Percentiles rank a stretch among this genome's conserved stretches.
These are phyloP conservation scores for Ceratocystis cubensis DNA, from an alignment of 2,329 filamentous ascomycete genomes.

Conservation along the genomic window DNA sequence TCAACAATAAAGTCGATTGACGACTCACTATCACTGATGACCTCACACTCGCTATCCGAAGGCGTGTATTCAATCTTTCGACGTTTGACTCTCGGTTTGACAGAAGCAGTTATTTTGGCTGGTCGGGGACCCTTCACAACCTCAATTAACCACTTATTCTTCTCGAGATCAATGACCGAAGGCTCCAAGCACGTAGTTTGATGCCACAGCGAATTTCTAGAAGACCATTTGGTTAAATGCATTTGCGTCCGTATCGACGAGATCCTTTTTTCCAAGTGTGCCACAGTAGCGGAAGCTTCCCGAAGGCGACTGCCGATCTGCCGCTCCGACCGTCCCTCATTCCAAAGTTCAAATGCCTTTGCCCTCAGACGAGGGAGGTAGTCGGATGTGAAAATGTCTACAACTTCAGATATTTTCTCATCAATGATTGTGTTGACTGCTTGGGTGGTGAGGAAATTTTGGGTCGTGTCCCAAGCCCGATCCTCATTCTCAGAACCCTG, in stretches of 20 bases:
- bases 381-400: constrained; percentile 12
- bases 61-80: constrained; percentile 12
- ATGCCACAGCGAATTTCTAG: constrained; percentile 37
- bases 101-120: background rate
- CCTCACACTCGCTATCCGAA: constrained; percentile 36
- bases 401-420: constrained; percentile 13
- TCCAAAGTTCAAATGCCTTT: constrained; percentile 20
- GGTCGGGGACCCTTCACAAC: constrained; percentile 32
- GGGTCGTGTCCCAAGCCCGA: constrained; percentile 22
- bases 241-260: constrained; percentile 44
- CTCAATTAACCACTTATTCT: constrained; percentile 38
- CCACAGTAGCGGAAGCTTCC: constrained; percentile 32
- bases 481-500: constrained; percentile 32
- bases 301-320: constrained; percentile 31
- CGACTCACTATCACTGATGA: constrained; percentile 39
- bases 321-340: constrained; percentile 4
- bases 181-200: constrained; percentile 50
- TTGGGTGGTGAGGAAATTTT: constrained; percentile 8
- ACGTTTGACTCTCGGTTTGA: constrained; percentile 18
- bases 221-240: constrained; percentile 39
- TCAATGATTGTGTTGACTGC: constrained; percentile 18
- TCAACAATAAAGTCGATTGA: constrained; percentile 40
- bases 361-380: constrained; percentile 15
- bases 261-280: constrained; percentile 39
- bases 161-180: constrained; percentile 49